Conservation (phyloP, 1,284 basidiomycete genomes). For the Ganoderma meredithae region DNA sequence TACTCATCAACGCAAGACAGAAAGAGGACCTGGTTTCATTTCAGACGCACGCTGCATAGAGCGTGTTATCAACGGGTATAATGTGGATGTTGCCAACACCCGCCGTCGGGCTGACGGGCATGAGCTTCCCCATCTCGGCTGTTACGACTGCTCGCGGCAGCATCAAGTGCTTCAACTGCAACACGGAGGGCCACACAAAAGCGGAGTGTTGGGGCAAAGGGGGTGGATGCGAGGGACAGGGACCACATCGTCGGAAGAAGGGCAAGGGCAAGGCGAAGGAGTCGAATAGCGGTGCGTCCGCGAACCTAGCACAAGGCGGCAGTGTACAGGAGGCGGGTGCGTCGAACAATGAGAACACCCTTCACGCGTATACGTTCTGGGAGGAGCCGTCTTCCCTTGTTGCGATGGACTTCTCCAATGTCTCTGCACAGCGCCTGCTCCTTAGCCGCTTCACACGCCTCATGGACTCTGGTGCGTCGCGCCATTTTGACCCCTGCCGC, state of each 20-base stretch:
- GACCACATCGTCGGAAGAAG: conserved; percentile 18
- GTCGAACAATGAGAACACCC: neutral
- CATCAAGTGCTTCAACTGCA: conserved; percentile 27
- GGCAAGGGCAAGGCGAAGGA: neutral
- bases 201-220: conserved; percentile 32
- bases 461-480: conserved; percentile 18
- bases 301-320: no score
- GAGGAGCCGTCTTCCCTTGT: conserved; percentile 18
- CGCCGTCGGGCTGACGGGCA: no score
- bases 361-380: conserved; percentile 15
- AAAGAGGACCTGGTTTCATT: no score
- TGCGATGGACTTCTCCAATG: conserved; percentile 23
- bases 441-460: conserved; percentile 15
- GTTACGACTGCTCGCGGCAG: no score
- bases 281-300: no score
- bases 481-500: conserved; percentile 23
- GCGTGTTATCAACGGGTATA: no score
- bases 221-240: conserved; percentile 16
- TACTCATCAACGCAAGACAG: no score
- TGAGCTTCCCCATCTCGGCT: no score
- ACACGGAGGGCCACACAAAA: conserved; percentile 27
- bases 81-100: no score
- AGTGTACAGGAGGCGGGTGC: no score
- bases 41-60: no score
- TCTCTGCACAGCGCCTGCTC: conserved; percentile 8